Evolutionary conservation across 805 yeast species (phyloP).

Genomic region (Yamadazyma endophytica): DNA sequence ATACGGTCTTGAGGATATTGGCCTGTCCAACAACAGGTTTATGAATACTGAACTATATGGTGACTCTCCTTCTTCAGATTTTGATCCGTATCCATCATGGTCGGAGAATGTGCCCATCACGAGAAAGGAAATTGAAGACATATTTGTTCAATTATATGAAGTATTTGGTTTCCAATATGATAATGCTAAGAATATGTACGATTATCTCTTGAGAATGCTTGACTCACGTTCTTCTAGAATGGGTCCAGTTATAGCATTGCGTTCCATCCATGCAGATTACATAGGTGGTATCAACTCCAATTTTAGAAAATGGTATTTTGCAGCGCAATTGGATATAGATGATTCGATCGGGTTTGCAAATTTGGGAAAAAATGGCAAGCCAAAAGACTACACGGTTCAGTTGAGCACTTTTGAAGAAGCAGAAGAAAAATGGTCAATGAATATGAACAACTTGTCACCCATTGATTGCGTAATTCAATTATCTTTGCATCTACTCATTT

Average conservation of each 20-base stretch:
- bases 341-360: slow-evolving; percentile 41
- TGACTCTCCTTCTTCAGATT: slow-evolving; percentile 13
- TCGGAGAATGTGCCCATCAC: slow-evolving; percentile 42
- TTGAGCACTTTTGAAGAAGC: slow-evolving; percentile 34
- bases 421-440: slow-evolving; percentile 47
- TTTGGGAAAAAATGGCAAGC: slow-evolving; percentile 18
- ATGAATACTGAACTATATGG: slow-evolving; percentile 2
- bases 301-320: slow-evolving; percentile 74
- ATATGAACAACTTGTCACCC: slow-evolving; percentile 47
- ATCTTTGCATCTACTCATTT: slow-evolving; percentile 63
- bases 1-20: background rate
- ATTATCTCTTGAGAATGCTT: slow-evolving; percentile 54
- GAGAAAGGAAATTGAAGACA: slow-evolving; percentile 50
- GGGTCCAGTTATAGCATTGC: slow-evolving; percentile 52
- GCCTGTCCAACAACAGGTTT: background rate
- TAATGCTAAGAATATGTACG: slow-evolving; percentile 63
- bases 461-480: slow-evolving; percentile 59
- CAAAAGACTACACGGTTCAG: slow-evolving; percentile 6
- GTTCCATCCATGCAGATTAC: slow-evolving; percentile 66
- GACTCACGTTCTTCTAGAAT: slow-evolving; percentile 70
- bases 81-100: slow-evolving; percentile 59
- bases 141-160: slow-evolving; percentile 48
- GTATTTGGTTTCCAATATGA: slow-evolving; percentile 70
- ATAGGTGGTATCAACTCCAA: slow-evolving; percentile 70
- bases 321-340: slow-evolving; percentile 62